Conservation (phyloP, 1,139 yeast species). For the Lodderomyces elongisporus region DNA sequence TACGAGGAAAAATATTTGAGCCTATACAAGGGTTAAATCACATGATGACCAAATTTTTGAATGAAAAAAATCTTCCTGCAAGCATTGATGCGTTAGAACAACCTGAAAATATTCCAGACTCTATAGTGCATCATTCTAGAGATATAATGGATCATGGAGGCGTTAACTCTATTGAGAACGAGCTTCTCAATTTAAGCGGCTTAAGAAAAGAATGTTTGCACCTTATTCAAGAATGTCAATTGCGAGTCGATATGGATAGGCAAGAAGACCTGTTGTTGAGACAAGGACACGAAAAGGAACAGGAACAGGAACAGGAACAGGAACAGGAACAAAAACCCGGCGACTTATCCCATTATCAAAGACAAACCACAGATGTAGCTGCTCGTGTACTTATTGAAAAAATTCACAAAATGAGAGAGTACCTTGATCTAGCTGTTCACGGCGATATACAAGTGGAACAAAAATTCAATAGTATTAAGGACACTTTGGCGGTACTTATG, state of each 20-base stretch:
- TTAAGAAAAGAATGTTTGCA: slow-evolving; percentile 38
- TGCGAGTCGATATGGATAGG: slow-evolving; percentile 45
- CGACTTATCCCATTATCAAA: slow-evolving; percentile 37
- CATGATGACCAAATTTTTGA: slow-evolving; percentile 39
- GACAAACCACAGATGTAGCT: slow-evolving; percentile 37
- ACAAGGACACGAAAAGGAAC: slow-evolving; percentile 38
- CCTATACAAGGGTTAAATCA: slow-evolving; percentile 52
- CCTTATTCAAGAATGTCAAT: slow-evolving; percentile 40
- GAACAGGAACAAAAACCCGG: not conserved
- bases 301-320: not conserved
- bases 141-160: slow-evolving; percentile 59
- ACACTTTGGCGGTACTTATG: slow-evolving; percentile 39
- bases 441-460: slow-evolving; percentile 54
- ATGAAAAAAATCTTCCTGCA: slow-evolving; percentile 52
- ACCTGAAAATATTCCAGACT: slow-evolving; percentile 60
- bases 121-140: slow-evolving; percentile 50
- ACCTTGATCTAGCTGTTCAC: slow-evolving; percentile 51
- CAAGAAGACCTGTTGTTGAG: slow-evolving; percentile 53
- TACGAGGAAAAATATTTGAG: slow-evolving; percentile 44
- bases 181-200: slow-evolving; percentile 42
- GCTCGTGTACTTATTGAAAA: slow-evolving; percentile 33
- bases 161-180: slow-evolving; percentile 30
- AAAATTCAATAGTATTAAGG: slow-evolving; percentile 41
- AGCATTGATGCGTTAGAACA: slow-evolving; percentile 59
- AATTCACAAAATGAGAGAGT: slow-evolving; percentile 41